Base-by-base conservation (phyloP, 179 eudicot genomes). In the Beta macrorhiza region DNA sequence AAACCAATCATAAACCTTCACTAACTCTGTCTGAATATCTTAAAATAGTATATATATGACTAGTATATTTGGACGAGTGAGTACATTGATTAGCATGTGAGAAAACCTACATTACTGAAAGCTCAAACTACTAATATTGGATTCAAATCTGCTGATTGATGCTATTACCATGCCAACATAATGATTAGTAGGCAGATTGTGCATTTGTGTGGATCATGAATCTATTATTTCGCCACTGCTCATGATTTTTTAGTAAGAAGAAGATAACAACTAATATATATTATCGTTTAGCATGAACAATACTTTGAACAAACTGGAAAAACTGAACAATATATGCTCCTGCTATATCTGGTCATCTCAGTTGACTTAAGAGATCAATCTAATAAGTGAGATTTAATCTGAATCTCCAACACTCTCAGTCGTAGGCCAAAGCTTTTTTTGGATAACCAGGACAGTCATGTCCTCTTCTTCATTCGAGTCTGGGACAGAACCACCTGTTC, bases 381-480 rank as follows among this genome's bases (percentile, higher is more conserved):
- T 20, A 14, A 44, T 52, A 11, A 52, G 19, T 2, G 19, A 47
- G 37, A 20, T 70, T 77, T 78, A 87, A 44, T 83, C 86, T 14
- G 85, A 76, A 12, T 85, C 85, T 57, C 37, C 13, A 11, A 65
- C 70, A 76, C 77, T 72, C 19, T 75, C 86, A 16, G 69, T 78
- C 20, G 82, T 70, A 61, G 57, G 57, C 89, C 87, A 87, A 14
- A 87, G 71, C 63, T 81, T 84, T 82, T 87, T 87, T 22, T 83
- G 90, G 29, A 87, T 82, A 19, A 87, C 71, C 72, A 87, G 37
- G 22, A 83, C 90, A 0, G 79, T 58, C 55, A 25, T 67, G 75
- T 85, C 89, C 8, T 80, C 86, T 32, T 85, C 90, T 72, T 85
- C 90, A 12, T 84, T 87, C 4, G 72, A 17, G 47, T 82, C 87